Base-by-base conservation (phyloP, 2,329 filamentous ascomycete genomes). In the Juglanconis juglandina region DNA sequence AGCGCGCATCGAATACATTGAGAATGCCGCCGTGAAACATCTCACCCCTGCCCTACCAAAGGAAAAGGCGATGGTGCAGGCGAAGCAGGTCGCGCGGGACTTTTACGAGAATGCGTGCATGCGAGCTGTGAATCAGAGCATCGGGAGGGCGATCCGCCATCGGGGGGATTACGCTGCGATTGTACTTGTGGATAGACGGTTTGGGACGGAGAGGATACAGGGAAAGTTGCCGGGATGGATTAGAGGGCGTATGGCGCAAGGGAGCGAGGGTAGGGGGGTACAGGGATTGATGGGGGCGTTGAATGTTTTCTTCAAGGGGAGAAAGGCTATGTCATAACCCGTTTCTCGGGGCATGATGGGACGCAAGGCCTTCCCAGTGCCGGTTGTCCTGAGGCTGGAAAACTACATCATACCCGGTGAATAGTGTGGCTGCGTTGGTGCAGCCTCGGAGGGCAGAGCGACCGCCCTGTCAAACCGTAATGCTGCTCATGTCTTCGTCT, bases 31-130 rank as follows among this genome's bases (percentile, higher is more conserved):
- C 0, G 63, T 77, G 0, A 66, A 71, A 2, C 75, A 76, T 1
- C 71, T 83, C 1, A 37, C 33, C 17, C 14, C 37, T 50, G 3
- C 32, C 35, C 30, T 44, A 17, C 14, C 65, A 0, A 64, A 60
- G 33, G 60, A 65, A 11, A 70, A 75, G 44, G 79, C 77, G 0
- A 66, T 73, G 58, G 68, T 60, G 17, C 55, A 58, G 42, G 78
- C 77, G 0, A 87, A 85, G 67, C 79, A 83, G 66, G 77, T 87
- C 4, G 87, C 89, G 2, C 79, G 88, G 56, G 90, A 94, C 63
- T 96, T 91, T 70, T 96, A 96, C 70, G 92, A 97, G 72, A 98
- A 98, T 71, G 86, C 91, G 0, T 97, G 93, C 72, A 97, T 99
- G 93, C 83, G 95, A 44, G 92, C 93, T 4, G 95, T 99, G 4